Conservation (phyloP, 192 early-diverging fungal genomes). For the Linnemannia schmuckeri region DNA sequence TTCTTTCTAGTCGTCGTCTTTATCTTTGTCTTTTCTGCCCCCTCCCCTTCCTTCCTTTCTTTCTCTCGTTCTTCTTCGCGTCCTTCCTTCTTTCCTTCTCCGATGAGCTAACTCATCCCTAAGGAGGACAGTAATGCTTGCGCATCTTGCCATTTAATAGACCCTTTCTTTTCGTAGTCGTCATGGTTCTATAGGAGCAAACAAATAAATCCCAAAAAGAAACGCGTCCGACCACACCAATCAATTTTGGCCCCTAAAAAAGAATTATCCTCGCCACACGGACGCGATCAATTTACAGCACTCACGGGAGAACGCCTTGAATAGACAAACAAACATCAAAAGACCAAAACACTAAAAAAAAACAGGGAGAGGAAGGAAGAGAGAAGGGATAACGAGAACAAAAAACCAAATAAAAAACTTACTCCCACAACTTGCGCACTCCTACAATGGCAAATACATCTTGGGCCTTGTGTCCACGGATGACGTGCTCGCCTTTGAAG, state of each 20-base stretch:
- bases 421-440: constrained; percentile 68
- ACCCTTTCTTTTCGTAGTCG: neutral
- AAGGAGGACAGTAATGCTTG: neutral
- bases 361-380: neutral
- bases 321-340: neutral
- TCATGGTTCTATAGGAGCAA: constrained; percentile 1
- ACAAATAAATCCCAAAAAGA: neutral
- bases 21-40: neutral
- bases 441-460: constrained; percentile 64
- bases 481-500: constrained; percentile 65
- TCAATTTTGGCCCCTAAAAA: neutral
- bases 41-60: neutral
- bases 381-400: neutral
- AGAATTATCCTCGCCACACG: neutral
- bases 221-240: neutral
- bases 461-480: constrained; percentile 64
- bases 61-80: neutral
- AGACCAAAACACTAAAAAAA: constrained; percentile 1
- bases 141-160: neutral
- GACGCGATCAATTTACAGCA: neutral
- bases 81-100: constrained; percentile 3
- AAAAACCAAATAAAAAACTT: constrained; percentile 19
- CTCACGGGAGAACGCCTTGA: neutral
- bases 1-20: neutral
- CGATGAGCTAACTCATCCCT: neutral